Percentiles rank a stretch among this genome's conserved stretches.
These are phyloP conservation scores for Rhododendron mucronatum DNA, from an alignment of 148 eudicot species.

Conservation along the genomic window DNA sequence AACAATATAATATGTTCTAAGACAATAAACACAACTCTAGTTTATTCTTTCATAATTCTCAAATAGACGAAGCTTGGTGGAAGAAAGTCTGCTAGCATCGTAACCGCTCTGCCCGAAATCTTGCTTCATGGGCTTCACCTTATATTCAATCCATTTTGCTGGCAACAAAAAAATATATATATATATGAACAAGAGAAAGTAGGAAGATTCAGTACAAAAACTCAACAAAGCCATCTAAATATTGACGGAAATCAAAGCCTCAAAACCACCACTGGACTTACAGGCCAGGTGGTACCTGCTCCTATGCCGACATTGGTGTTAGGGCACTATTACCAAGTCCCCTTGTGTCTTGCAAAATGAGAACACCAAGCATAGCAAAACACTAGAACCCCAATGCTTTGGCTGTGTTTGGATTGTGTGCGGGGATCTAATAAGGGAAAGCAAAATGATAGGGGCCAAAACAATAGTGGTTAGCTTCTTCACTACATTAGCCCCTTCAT, in stretches of 20 bases:
- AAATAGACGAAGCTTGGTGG: neutral
- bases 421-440: neutral
- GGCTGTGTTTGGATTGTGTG: neutral
- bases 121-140: neutral
- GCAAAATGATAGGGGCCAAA: neutral
- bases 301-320: neutral
- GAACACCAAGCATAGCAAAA: neutral
- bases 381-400: neutral
- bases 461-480: neutral
- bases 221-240: neutral
- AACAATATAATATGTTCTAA: neutral
- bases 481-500: neutral
- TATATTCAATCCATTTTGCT: too few relatives aligned
- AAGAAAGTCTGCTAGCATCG: neutral
- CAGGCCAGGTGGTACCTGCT: neutral
- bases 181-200: neutral
- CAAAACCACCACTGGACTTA: neutral
- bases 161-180: neutral
- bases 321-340: neutral
- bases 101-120: conserved; percentile 3
- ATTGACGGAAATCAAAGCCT: neutral
- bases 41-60: neutral
- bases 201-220: neutral
- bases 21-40: neutral
- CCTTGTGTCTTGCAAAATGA: neutral